Evolutionary conservation across 2,329 filamentous ascomycete species (phyloP), one percentile per base, ranked within the genome.

Genomic region (Botrytis medusae): DNA sequence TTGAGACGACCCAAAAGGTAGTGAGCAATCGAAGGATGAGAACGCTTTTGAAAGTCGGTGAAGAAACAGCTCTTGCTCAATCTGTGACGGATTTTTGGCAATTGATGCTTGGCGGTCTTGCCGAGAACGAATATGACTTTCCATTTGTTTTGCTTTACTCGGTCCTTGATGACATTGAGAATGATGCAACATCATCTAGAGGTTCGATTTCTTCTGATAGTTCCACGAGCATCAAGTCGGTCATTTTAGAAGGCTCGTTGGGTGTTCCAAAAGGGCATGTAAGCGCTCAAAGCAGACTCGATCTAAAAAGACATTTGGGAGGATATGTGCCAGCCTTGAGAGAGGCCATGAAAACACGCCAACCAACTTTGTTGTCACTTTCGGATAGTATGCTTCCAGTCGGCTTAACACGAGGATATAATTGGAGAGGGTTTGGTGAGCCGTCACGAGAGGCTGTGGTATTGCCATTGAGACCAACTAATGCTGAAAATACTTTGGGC

Each of bases 141-240:
- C 93, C 93, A 0, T 93, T 95, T 78, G 90, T 90, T 34, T 83
- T 95, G 73, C 85, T 95, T 1, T 95, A 95, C 81, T 94, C 92
- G 0, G 89, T 93, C 1, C 85, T 84, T 60, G 92, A 94, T 64
- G 91, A 94, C n/a, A 82, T 69, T 22, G 77, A 78, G 29, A 83
- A 81, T n/a, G 92, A 93, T 75, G 92, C 60, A 40, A 40, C 59
- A 25, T 71, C 59, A 14, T 65, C 69, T 4, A 51, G 44, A 32
- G 65, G 94, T 72, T 86, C 91, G 0, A 86, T 92, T 72, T 88
- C 92, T 76, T 93, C 92, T 0, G 90, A 87, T 57, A 92, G 87
- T 75, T 81, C 89, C 29, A 80, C 88, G 14, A 87, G 88, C 29
- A 87, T 88, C 4, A 90, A 90, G 54, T 86, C 89, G 34, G 87